Evolutionary conservation across 495 filamentous ascomycete genomes (phyloP), one percentile per base, ranked within the genome.

Genomic region (Apiosordaria backusii): DNA sequence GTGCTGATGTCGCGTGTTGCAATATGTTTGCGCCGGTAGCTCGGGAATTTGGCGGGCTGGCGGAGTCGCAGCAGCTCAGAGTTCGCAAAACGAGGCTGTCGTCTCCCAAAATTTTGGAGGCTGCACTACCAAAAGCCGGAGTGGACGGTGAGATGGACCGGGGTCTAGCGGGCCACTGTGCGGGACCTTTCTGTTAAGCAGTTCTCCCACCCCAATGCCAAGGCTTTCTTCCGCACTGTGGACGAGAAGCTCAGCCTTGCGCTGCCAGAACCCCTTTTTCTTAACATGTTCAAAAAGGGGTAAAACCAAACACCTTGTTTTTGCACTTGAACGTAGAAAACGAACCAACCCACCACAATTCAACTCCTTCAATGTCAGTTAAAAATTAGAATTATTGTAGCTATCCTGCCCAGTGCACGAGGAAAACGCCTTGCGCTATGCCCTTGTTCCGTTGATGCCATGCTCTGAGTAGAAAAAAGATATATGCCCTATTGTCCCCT

Each of bases 41-140:
- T 45, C 13, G 35, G 35, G 35, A 45, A 45, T 45, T 45, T 45
- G 35, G 35, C 35, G 35, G 35, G 19, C 26, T 59, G 57, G 16
- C 57, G 25, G 57, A 59, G 57, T 45, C 35, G 35, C 35, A 45
- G 19, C 24, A 24, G 19, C 19, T 21, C 57, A 18, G 24, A n/a
- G 19, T 59, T 18, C 16, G 57, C 19, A 24, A 55, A 55, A 27
- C 15, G 25, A 59, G 57, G 57, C 22, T 59, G 57, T 59, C 35
- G 35, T 45, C 35, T 45, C 35, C 57, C 57, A 59, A 59, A 59
- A 59, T 25, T 59, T 59, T 59, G 57, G 57, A 59, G 57, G 4
- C 24, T 27, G 35, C 35, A 45, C 35, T 45, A 59, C 57, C 57
- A 27, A 24, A 29, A 59, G 57, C 22, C 19, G 19, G 52, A 55